A percentile compares a stretch with the other conserved stretches of the same genome.
Conservation (phyloP, 2,329 filamentous ascomycete genomes). For the Metarhizium sp. region DNA sequence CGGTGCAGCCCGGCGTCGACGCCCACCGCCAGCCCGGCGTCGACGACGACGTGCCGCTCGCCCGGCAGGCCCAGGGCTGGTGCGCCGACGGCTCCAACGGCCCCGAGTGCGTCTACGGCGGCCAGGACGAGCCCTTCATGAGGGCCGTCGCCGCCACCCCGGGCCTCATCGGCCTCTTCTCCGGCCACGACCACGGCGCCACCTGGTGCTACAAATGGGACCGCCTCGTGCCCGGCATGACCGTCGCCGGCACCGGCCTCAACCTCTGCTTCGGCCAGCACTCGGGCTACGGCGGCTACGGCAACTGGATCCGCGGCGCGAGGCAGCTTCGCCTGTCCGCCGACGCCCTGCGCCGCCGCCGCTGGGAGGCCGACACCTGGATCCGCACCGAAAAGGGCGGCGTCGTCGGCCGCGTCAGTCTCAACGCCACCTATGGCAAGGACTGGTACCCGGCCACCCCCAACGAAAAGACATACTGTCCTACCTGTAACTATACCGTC, state of each 20-base stretch:
- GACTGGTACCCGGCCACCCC: slow-evolving; percentile 42
- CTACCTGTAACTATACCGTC: slow-evolving; percentile 11
- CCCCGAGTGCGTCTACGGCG: slow-evolving; percentile 31
- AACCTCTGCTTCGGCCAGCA: slow-evolving; percentile 54
- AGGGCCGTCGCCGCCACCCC: slow-evolving; percentile 43
- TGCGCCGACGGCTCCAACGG: slow-evolving; percentile 29
- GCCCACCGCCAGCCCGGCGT: slow-evolving; percentile 31
- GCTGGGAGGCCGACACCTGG: slow-evolving; percentile 45
- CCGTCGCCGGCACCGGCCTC: slow-evolving; percentile 31
- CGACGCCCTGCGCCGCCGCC: slow-evolving; percentile 20
- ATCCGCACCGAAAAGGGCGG: slow-evolving; percentile 49
- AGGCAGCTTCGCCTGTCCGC: slow-evolving; percentile 44
- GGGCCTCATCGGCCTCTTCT: slow-evolving; percentile 49
- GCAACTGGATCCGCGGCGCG: slow-evolving; percentile 51
- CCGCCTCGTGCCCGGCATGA: slow-evolving; percentile 22
- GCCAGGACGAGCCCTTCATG: slow-evolving; percentile 54
- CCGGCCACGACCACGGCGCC: slow-evolving; percentile 57
- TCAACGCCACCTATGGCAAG: slow-evolving; percentile 51
- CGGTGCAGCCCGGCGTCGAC: slow-evolving; percentile 28
- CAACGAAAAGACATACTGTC: slow-evolving; percentile 22
- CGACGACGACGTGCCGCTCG: slow-evolving; percentile 32
- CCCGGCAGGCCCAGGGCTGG: slow-evolving; percentile 34
- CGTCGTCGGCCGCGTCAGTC: slow-evolving; percentile 38
- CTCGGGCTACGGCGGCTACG: slow-evolving; percentile 62
- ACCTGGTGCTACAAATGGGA: slow-evolving; percentile 48